phyloP scores from a whole-genome alignment of 1,284 basidiomycete species.

The Papiliotrema nemorosa region DNA sequence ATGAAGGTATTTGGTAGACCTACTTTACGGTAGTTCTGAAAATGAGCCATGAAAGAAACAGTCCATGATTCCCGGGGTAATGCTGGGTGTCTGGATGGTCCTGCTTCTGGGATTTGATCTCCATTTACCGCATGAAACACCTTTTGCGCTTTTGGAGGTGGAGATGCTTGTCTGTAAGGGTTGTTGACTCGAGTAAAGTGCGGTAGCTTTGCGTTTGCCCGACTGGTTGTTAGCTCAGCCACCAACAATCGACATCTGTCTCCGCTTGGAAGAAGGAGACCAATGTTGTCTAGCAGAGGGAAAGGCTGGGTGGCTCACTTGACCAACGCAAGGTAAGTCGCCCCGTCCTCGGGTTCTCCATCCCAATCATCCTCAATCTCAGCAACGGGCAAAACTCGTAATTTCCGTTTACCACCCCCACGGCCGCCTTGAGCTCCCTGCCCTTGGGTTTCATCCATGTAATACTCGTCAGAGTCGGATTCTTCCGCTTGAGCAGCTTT shows the following conservation, averaged over 20 bases:
- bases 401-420: background rate
- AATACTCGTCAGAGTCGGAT: background rate
- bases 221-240: slow-evolving; percentile 12
- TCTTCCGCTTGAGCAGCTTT: background rate
- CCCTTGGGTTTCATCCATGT: background rate
- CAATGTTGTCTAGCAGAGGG: background rate
- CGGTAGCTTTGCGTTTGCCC: slow-evolving; percentile 22
- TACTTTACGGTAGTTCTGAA: slow-evolving; percentile 16
- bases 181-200: slow-evolving; percentile 22
- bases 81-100: slow-evolving; percentile 20
- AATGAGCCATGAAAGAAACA: slow-evolving; percentile 25
- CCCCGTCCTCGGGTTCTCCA: slow-evolving; percentile 32
- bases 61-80: slow-evolving; percentile 33
- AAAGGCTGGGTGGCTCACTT: slow-evolving; percentile 18
- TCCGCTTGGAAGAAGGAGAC: background rate
- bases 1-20: slow-evolving; percentile 1
- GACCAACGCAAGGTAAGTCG: slow-evolving; percentile 37
- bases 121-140: background rate
- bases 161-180: slow-evolving; percentile 6
- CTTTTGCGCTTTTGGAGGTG: background rate
- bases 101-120: background rate
- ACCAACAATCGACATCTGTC: too few relatives aligned
- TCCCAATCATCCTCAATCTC: slow-evolving; percentile 17
- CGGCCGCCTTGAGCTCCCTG: background rate
- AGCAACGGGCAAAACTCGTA: background rate